Conservation (phyloP, 495 filamentous ascomycete species). For the Xeromyces bisporus region DNA sequence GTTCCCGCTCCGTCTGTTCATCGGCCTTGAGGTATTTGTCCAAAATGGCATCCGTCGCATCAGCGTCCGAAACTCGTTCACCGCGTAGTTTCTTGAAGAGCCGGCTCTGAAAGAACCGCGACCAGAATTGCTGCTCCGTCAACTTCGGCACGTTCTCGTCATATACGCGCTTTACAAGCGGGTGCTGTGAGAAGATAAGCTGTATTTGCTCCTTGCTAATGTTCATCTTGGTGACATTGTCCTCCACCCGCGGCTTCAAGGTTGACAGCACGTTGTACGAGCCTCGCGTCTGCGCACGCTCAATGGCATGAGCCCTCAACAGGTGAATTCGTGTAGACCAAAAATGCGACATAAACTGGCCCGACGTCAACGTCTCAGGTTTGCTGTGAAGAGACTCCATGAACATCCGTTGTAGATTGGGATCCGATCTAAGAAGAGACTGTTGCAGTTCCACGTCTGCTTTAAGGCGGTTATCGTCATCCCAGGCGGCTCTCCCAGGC, state of each 20-base stretch:
- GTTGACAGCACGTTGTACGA: slow-evolving; percentile 84
- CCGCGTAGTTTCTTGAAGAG: slow-evolving; percentile 85
- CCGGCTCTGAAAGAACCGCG: slow-evolving; percentile 73
- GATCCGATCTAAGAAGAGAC: slow-evolving; percentile 63
- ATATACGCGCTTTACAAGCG: slow-evolving; percentile 76
- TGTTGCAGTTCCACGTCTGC: slow-evolving; percentile 64
- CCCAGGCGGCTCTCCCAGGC: slow-evolving; percentile 38
- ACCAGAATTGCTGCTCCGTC: slow-evolving; percentile 71
- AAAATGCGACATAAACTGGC: slow-evolving; percentile 74
- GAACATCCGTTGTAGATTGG: slow-evolving; percentile 58
- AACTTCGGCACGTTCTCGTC: slow-evolving; percentile 84
- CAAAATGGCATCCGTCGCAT: slow-evolving; percentile 54
- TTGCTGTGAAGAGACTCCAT: slow-evolving; percentile 62
- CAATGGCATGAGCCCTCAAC: slow-evolving; percentile 77
- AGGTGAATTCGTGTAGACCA: slow-evolving; percentile 77
- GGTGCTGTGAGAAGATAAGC: slow-evolving; percentile 83
- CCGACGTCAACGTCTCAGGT: slow-evolving; percentile 58
- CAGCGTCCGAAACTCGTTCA: slow-evolving; percentile 59
- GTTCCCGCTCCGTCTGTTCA: slow-evolving; percentile 35
- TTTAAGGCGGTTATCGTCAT: slow-evolving; percentile 60
- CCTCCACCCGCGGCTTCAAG: slow-evolving; percentile 66
- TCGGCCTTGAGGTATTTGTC: slow-evolving; percentile 68
- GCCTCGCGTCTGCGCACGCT: slow-evolving; percentile 65
- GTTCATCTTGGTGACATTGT: slow-evolving; percentile 61
- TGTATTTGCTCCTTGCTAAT: slow-evolving; percentile 85